Evolutionary conservation across 2,329 filamentous ascomycete genomes (phyloP).

Genomic region (Colletotrichum paranaense): DNA sequence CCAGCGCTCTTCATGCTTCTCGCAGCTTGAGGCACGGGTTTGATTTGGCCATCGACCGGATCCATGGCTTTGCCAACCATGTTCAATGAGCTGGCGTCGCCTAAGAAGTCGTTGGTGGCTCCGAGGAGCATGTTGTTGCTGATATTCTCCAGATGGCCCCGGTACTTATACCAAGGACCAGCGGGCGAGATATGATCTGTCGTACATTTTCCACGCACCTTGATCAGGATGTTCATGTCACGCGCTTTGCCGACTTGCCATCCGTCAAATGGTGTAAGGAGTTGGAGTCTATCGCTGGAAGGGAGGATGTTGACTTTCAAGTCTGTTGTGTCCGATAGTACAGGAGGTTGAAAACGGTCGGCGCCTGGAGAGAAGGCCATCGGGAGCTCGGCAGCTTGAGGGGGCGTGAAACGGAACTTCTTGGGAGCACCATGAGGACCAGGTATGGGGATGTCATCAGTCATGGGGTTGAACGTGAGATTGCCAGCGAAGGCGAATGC

Average conservation of each 20-base stretch:
- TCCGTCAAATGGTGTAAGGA: conserved; percentile 40
- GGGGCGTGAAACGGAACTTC: conserved; percentile 42
- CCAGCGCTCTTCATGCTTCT: conserved; percentile 38
- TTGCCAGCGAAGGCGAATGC: conserved; percentile 52
- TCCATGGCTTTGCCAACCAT: conserved; percentile 44
- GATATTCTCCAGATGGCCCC: conserved; percentile 52
- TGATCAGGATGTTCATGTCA: conserved; percentile 44
- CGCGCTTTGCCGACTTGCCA: conserved; percentile 42
- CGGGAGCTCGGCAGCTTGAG: conserved; percentile 42
- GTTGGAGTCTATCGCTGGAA: conserved; percentile 44
- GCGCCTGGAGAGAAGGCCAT: conserved; percentile 39
- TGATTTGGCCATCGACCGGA: conserved; percentile 33
- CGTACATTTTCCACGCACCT: conserved; percentile 50
- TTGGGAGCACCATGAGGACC: not conserved
- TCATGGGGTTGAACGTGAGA: conserved; percentile 46
- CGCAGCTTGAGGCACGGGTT: conserved; percentile 43
- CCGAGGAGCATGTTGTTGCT: conserved; percentile 49
- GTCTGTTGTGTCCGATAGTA: conserved; percentile 36
- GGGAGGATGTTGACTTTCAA: conserved; percentile 42
- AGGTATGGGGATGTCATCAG: conserved; percentile 38
- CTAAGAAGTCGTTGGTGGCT: conserved; percentile 46
- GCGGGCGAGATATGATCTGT: conserved; percentile 53
- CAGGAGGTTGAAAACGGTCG: conserved; percentile 42
- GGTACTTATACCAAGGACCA: conserved; percentile 51
- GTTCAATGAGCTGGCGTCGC: conserved; percentile 35